Conservation (phyloP, 1,284 basidiomycete genomes). For the Moesziomyces antarcticus region DNA sequence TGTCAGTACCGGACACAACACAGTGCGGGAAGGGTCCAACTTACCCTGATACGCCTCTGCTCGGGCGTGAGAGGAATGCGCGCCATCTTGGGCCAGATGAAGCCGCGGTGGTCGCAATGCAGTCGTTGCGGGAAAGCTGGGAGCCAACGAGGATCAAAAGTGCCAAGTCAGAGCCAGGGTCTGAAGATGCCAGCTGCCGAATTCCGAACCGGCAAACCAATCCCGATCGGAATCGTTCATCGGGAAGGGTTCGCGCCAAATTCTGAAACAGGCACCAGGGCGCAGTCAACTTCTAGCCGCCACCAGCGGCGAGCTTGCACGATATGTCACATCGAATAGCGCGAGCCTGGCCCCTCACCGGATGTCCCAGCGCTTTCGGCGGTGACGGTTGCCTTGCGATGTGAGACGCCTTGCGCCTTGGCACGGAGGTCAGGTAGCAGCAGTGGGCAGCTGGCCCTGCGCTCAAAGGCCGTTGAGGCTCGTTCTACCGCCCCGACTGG, state of each 20-base stretch:
- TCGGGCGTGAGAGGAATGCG: conserved; percentile 40
- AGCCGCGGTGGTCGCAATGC: not conserved
- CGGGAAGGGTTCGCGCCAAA: not conserved
- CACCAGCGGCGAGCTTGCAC: not conserved
- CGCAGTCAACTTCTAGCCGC: conserved; percentile 1
- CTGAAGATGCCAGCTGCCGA: not conserved
- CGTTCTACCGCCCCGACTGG: not conserved
- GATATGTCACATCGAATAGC: conserved; percentile 44
- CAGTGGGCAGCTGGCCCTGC: no score
- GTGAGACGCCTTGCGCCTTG: not conserved
- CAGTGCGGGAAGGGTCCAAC: not conserved
- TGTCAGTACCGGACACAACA: not conserved
- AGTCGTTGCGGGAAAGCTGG: not conserved
- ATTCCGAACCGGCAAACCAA: not conserved
- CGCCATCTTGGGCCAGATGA: not conserved
- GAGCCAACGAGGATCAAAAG: not conserved
- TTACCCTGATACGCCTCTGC: conserved; percentile 45
- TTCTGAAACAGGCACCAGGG: not conserved
- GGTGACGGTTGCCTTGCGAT: no score
- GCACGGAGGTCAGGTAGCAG: not conserved
- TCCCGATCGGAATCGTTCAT: not conserved
- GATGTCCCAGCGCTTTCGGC: no score
- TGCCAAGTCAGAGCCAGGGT: not conserved
- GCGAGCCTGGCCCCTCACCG: conserved; percentile 2
- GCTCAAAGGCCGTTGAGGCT: not conserved